A percentile compares a stretch with the other conserved stretches of the same genome.
Evolutionary conservation across 2,329 filamentous ascomycete species (phyloP).

Genomic region (Phialocephala subalpina): DNA sequence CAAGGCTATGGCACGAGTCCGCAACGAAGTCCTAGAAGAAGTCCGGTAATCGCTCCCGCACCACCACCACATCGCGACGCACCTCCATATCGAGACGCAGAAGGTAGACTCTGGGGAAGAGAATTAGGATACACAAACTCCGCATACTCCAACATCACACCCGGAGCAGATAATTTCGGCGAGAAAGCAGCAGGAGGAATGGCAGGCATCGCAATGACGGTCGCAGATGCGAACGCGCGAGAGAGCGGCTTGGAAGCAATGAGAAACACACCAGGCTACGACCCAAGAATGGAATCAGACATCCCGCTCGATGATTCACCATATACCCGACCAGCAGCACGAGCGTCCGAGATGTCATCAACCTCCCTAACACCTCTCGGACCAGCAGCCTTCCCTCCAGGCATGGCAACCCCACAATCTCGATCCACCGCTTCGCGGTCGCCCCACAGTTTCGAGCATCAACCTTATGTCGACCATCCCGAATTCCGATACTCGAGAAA

Average conservation of each 20-base stretch:
- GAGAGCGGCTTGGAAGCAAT: slow-evolving; percentile 72
- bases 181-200: slow-evolving; percentile 70
- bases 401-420: slow-evolving; percentile 39
- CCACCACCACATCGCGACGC: slow-evolving; percentile 35
- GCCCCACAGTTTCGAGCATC: slow-evolving; percentile 34
- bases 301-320: slow-evolving; percentile 26
- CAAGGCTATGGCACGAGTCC: slow-evolving; percentile 26
- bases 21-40: slow-evolving; percentile 21
- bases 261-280: slow-evolving; percentile 48
- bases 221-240: slow-evolving; percentile 70
- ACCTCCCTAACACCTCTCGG: slow-evolving; percentile 41
- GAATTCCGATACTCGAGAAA: slow-evolving; percentile 39
- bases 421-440: slow-evolving; percentile 38
- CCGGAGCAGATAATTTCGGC: slow-evolving; percentile 73
- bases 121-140: slow-evolving; percentile 37
- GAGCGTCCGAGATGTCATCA: slow-evolving; percentile 33
- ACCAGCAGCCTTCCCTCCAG: slow-evolving; percentile 41
- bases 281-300: slow-evolving; percentile 26
- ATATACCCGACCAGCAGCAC: slow-evolving; percentile 25
- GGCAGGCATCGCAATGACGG: slow-evolving; percentile 70
- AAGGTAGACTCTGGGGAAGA: slow-evolving; percentile 38
- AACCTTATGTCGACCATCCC: slow-evolving; percentile 40
- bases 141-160: slow-evolving; percentile 54
- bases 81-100: slow-evolving; percentile 42
- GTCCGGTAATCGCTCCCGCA: slow-evolving; percentile 23